Evolutionary conservation across 2,329 filamentous ascomycete genomes (phyloP), one percentile per base, ranked within the genome.

Genomic region (Neonectria hederae): DNA sequence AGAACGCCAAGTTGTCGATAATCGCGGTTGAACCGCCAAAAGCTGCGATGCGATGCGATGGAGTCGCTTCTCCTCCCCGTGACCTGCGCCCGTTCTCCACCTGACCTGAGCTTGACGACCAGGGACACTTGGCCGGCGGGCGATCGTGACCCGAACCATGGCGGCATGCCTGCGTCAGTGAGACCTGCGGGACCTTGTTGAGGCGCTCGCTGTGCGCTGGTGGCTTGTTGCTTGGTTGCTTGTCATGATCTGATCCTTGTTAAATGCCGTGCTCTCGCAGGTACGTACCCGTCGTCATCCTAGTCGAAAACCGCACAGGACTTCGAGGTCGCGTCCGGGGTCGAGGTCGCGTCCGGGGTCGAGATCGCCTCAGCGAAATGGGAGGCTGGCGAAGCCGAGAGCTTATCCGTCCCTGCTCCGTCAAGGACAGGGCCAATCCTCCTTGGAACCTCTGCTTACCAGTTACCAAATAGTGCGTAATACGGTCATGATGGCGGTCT

Each of bases 211-310:
- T 9, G 30, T 38, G 30, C 43, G 51, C 35, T 38, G 35, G 17
- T 38, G 26, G 42, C 40, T 40, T 26, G 35, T 24, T 46, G 56
- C 22, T 35, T 51, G 56, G 56, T 66, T 54, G 53, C 59, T 66
- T 66, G 49, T 32, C 58, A 60, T 53, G 64, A 61, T 54, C 57
- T 64, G 66, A 66, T 53, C 60, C 49, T 56, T 65, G 56, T 51
- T 28, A 63, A 62, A 51, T 59, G 59, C 63, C 42, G 61, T 45
- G 45, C 49, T 22, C 14, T 48, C 30, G 14, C 7, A 28, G 17
- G 56, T 59, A 54, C 57, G 57, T 60, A 60, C 57, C 43, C 14
- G 17, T 22, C 30, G 13, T 14, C 21, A 38, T 54, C 58, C 58
- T 30, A 22, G 51, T 48, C 42, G 35, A 51, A 51, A 42, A 40